phyloP scores from a whole-genome alignment of 177 flowering plant genomes.

The Vitis hybrid region DNA sequence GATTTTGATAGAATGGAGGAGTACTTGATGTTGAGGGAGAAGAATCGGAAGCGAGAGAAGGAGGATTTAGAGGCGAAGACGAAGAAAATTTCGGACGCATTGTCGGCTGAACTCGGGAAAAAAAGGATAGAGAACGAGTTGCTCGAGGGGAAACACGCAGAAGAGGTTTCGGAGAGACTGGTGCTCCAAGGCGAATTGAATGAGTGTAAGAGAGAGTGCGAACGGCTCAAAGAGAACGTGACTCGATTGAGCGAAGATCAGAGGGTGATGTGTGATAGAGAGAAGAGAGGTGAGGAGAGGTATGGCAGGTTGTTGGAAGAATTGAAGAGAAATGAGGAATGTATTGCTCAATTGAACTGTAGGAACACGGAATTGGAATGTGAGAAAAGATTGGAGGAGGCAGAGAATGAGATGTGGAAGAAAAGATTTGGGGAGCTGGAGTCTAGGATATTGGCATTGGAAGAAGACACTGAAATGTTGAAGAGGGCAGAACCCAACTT shows the following conservation, averaged over 20 bases:
- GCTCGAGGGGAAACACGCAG: background rate
- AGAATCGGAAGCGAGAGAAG: background rate
- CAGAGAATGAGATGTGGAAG: background rate
- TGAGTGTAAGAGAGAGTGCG: background rate
- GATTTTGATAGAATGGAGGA: conserved; percentile 14
- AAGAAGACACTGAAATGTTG: background rate
- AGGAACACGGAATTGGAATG: background rate
- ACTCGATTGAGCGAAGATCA: background rate
- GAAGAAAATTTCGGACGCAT: too few relatives aligned
- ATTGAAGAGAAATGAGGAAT: background rate
- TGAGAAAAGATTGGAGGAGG: background rate
- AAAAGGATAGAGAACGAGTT: background rate
- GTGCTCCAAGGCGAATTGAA: background rate
- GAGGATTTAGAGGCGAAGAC: background rate
- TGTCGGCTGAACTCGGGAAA: too few relatives aligned
- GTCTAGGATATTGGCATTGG: conserved; percentile 2
- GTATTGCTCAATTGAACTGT: background rate
- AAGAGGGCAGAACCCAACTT: background rate
- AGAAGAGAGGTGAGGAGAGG: background rate
- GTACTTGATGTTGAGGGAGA: conserved; percentile 7
- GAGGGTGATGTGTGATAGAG: background rate
- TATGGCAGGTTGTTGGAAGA: background rate
- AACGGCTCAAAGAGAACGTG: background rate
- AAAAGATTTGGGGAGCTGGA: background rate
- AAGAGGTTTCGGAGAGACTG: background rate